phyloP scores from a whole-genome alignment of 257 asterid species.

The Scutellaria baicalensis region DNA sequence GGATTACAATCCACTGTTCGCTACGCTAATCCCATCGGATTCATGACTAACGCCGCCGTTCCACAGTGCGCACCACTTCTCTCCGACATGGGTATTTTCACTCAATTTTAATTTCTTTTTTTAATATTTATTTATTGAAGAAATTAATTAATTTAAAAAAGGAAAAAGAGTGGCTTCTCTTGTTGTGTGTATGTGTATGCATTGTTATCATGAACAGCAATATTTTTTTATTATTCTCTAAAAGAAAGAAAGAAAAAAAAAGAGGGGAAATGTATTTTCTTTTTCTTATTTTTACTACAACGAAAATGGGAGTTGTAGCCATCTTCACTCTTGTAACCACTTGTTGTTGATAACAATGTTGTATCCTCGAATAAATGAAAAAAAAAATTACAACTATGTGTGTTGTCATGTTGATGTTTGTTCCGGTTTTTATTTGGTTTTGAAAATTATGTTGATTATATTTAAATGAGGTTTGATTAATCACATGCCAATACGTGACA shows the following conservation, averaged over 20 bases:
- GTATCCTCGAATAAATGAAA: slow-evolving; percentile 9
- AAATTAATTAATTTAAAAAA: background rate
- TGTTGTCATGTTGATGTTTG: background rate
- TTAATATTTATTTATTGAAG: background rate
- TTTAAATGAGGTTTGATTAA: too few relatives aligned
- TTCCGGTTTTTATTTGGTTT: background rate
- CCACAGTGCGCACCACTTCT: slow-evolving; percentile 30
- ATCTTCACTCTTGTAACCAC: background rate
- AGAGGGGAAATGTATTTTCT: background rate
- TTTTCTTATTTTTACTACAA: background rate
- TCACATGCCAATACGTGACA: too few relatives aligned
- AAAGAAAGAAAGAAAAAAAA: background rate
- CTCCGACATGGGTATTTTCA: slow-evolving; percentile 9
- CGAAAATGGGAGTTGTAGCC: background rate
- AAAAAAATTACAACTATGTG: background rate
- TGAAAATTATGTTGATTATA: background rate
- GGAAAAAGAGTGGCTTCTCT: background rate
- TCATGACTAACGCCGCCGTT: slow-evolving; percentile 24
- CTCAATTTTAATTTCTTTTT: background rate
- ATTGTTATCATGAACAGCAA: background rate
- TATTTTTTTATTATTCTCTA: background rate
- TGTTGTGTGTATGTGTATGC: slow-evolving; percentile 1
- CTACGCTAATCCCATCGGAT: slow-evolving; percentile 46
- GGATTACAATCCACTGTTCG: slow-evolving; percentile 33
- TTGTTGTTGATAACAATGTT: slow-evolving; percentile 6